Percentiles rank a stretch among this genome's conserved stretches.
These are phyloP conservation scores for Euphorbia pulcherrima DNA, from an alignment of 345 rosid species.

Conservation along the genomic window DNA sequence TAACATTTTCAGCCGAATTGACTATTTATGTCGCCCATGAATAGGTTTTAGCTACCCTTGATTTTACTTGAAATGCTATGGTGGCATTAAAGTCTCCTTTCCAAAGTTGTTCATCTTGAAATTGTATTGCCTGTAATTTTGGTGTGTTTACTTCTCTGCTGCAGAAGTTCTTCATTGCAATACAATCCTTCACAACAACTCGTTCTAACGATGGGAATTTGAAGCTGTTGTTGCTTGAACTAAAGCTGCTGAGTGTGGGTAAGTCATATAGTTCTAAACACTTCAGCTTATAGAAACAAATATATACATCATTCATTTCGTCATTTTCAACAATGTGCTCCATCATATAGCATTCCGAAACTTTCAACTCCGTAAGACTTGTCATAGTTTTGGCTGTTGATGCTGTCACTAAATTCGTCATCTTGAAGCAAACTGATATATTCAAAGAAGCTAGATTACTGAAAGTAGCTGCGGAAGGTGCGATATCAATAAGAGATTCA, in stretches of 20 bases:
- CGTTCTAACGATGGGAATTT: neutral
- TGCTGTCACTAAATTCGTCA: neutral
- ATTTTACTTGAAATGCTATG: neutral
- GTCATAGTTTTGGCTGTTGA: slow-evolving; percentile 17
- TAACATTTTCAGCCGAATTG: too few species aligned
- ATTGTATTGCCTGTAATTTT: neutral
- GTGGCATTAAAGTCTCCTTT: neutral
- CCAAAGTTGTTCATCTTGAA: neutral
- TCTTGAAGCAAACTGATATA: neutral
- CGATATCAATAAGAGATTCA: neutral
- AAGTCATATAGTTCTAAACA: neutral
- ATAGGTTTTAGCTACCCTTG: neutral
- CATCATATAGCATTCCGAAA: slow-evolving; percentile 11
- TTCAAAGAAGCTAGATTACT: neutral
- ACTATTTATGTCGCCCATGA: neutral
- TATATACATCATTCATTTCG: neutral
- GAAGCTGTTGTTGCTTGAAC: neutral
- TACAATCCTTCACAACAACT: neutral
- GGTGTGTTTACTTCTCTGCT: neutral
- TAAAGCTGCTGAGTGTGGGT: slow-evolving; percentile 13
- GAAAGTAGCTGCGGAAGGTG: slow-evolving; percentile 8
- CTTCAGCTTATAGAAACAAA: slow-evolving; percentile 5
- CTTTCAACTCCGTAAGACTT: slow-evolving; percentile 11
- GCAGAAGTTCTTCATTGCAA: neutral
- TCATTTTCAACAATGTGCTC: slow-evolving; percentile 12